Conservation (phyloP, 208 protist genomes). For the Leishmania braziliensis region DNA sequence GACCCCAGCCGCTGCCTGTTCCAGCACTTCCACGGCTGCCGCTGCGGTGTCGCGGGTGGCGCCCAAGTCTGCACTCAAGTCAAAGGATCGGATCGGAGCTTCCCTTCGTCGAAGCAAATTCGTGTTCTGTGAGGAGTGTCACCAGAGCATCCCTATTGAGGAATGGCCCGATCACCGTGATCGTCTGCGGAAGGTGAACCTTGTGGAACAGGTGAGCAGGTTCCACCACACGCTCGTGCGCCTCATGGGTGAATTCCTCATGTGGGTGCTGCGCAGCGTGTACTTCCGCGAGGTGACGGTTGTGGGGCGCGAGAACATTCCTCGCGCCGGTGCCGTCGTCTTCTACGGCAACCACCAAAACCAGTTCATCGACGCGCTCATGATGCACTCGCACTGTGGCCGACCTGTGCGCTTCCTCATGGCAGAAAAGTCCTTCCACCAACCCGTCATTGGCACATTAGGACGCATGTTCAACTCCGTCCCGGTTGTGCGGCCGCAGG, state of each 20-base stretch:
- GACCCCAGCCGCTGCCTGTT: background rate
- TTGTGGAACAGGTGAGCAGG: slow-evolving; percentile 53
- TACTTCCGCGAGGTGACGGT: slow-evolving; percentile 94
- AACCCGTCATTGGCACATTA: slow-evolving; percentile 81
- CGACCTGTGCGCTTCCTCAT: slow-evolving; percentile 91
- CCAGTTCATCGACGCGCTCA: slow-evolving; percentile 92
- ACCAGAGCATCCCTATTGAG: slow-evolving; percentile 59
- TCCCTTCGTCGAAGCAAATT: slow-evolving; percentile 29
- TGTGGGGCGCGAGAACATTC: slow-evolving; percentile 89
- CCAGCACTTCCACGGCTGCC: background rate
- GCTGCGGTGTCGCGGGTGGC: background rate
- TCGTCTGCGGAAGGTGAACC: slow-evolving; percentile 59
- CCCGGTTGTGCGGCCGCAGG: slow-evolving; percentile 92
- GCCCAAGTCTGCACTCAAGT: slow-evolving; percentile 28
- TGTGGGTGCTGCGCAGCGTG: slow-evolving; percentile 85
- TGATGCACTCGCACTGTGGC: slow-evolving; percentile 87
- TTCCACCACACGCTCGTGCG: slow-evolving; percentile 51
- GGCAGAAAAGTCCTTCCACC: slow-evolving; percentile 90
- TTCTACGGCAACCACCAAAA: slow-evolving; percentile 96
- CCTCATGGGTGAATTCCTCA: slow-evolving; percentile 81
- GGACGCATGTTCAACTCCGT: slow-evolving; percentile 90
- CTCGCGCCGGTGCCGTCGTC: slow-evolving; percentile 84
- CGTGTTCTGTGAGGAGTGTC: slow-evolving; percentile 64
- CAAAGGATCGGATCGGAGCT: slow-evolving; percentile 58
- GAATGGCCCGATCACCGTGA: slow-evolving; percentile 85